phyloP scores from a whole-genome alignment of 1,284 basidiomycete genomes.

The Leccinum subrobustum region DNA sequence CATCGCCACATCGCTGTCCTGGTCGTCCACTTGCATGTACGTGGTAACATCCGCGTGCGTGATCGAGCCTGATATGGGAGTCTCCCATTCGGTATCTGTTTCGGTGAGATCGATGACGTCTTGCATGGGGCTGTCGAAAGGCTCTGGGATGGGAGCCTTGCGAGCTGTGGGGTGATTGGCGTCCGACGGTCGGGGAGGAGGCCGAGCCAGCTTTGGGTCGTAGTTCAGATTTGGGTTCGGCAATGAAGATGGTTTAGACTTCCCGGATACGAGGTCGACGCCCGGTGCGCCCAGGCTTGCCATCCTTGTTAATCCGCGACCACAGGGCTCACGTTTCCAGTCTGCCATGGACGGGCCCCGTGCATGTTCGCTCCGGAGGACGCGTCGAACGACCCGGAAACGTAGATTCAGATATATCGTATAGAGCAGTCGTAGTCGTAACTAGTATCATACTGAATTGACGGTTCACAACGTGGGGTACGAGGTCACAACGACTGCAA shows the following conservation, averaged over 20 bases:
- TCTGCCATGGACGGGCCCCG: neutral
- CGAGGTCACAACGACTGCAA: too few species aligned
- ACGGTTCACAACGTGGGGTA: too few species aligned
- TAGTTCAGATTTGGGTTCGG: slow-evolving; percentile 16
- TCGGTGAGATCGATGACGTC: slow-evolving; percentile 22
- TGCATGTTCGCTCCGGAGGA: slow-evolving; percentile 1
- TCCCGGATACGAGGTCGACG: slow-evolving; percentile 9
- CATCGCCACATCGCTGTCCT: slow-evolving; percentile 12
- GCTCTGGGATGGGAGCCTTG: neutral
- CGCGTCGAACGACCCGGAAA: neutral
- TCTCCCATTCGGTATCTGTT: slow-evolving; percentile 23
- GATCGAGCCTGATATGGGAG: neutral
- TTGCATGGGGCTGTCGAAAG: slow-evolving; percentile 16
- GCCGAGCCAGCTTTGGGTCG: slow-evolving; percentile 8
- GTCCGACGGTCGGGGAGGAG: neutral
- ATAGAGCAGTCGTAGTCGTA: too few species aligned
- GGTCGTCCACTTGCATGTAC: slow-evolving; percentile 16
- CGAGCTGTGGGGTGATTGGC: neutral
- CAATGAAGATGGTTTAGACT: slow-evolving; percentile 16
- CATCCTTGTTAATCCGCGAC: slow-evolving; percentile 14
- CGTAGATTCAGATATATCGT: too few species aligned
- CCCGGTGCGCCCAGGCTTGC: slow-evolving; percentile 7
- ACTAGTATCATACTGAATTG: too few species aligned
- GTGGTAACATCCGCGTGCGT: slow-evolving; percentile 11
- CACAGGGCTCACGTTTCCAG: slow-evolving; percentile 1